Evolutionary conservation across 1,284 basidiomycete species (phyloP).

Genomic region (Fistulinella staudtii): DNA sequence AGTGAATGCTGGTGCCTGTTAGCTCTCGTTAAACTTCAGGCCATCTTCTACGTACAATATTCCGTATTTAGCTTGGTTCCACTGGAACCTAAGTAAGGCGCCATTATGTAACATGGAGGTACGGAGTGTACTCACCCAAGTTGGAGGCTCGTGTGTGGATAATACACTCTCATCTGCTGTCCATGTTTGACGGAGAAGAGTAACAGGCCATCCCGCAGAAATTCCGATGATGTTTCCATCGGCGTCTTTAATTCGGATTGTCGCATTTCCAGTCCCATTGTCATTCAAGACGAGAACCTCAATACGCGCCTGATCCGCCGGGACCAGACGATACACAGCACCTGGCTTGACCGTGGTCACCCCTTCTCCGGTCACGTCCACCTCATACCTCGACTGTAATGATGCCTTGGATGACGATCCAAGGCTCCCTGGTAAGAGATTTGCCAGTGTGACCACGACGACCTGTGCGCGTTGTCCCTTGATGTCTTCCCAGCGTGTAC

Average conservation of each 20-base stretch:
- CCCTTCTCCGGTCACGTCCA: slow-evolving; percentile 36
- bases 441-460: slow-evolving; percentile 46
- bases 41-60: too few relatives aligned
- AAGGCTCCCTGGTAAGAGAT: slow-evolving; percentile 38
- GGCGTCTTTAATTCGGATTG: slow-evolving; percentile 33
- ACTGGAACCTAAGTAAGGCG: slow-evolving; percentile 29
- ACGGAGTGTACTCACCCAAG: slow-evolving; percentile 42
- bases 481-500: slow-evolving; percentile 42
- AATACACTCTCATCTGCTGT: slow-evolving; percentile 37
- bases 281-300: slow-evolving; percentile 38
- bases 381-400: slow-evolving; percentile 33
- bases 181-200: slow-evolving; percentile 39
- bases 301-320: slow-evolving; percentile 43
- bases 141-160: slow-evolving; percentile 46
- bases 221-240: slow-evolving; percentile 32
- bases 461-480: slow-evolving; percentile 36
- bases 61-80: slow-evolving; percentile 50
- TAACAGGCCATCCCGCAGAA: slow-evolving; percentile 37
- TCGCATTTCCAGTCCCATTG: slow-evolving; percentile 33
- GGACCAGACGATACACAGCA: slow-evolving; percentile 39
- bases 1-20: slow-evolving; percentile 60
- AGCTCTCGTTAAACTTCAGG: too few relatives aligned
- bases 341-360: slow-evolving; percentile 38
- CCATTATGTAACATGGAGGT: neutral
- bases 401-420: slow-evolving; percentile 25